Percentiles rank a stretch among this genome's conserved stretches.
Evolutionary conservation across 108 stramenopile species (phyloP).

Genomic region (Skeletonema menzelii): DNA sequence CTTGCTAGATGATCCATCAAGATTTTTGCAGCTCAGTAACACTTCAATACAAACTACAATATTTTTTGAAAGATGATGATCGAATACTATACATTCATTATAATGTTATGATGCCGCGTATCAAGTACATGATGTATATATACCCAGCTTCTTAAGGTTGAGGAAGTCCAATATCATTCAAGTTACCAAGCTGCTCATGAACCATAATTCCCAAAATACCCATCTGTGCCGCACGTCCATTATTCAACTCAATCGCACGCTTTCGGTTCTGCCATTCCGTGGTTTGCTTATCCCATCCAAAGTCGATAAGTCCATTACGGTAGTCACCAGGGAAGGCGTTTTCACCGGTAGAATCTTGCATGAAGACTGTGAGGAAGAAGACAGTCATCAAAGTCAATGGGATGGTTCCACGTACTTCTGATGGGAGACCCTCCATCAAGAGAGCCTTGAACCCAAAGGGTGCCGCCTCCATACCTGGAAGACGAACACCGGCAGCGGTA

Average conservation of each 20-base stretch:
- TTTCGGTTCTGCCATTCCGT: conserved; percentile 42
- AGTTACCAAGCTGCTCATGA: conserved; percentile 57
- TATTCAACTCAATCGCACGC: conserved; percentile 79
- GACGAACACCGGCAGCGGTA: conserved; percentile 18
- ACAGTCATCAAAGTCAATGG: conserved; percentile 35
- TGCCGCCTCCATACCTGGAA: conserved; percentile 25
- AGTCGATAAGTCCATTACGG: conserved; percentile 49
- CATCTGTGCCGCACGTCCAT: conserved; percentile 88
- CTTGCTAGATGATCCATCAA: no score
- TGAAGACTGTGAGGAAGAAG: conserved; percentile 65
- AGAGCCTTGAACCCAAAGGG: conserved; percentile 24
- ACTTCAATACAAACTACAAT: background rate
- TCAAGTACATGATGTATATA: no score
- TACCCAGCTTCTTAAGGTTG: conserved; percentile 3
- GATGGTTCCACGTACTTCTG: conserved; percentile 22
- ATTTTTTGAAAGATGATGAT: background rate
- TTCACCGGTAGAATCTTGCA: conserved; percentile 69
- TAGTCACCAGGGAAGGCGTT: conserved; percentile 62
- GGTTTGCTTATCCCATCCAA: conserved; percentile 41
- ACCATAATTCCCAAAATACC: conserved; percentile 75
- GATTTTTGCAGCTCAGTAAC: no score
- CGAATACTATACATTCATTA: background rate
- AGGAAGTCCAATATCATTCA: conserved; percentile 26
- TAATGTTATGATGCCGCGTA: background rate
- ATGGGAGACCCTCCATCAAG: conserved; percentile 8